These are phyloP conservation scores for Sergeia podlipaevii DNA, from an alignment of 208 protist genomes.

Conservation along the genomic window DNA sequence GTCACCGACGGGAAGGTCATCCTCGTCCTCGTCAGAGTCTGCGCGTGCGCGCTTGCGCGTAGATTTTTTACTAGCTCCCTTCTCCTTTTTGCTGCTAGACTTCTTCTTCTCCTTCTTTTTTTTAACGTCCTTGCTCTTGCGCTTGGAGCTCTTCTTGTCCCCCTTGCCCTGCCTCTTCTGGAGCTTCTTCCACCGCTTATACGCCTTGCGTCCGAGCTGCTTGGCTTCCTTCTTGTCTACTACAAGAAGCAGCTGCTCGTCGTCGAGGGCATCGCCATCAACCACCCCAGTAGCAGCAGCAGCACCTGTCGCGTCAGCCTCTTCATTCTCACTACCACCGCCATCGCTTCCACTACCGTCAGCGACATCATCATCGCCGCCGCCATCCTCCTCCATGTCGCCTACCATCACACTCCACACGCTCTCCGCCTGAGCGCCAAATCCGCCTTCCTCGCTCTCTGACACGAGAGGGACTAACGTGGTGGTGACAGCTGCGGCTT, in stretches of 20 bases:
- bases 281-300: constrained; percentile 19
- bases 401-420: no score
- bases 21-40: constrained; percentile 2
- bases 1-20: background rate
- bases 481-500: no score
- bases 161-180: constrained; percentile 20
- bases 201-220: constrained; percentile 38
- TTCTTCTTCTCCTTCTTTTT: constrained; percentile 15
- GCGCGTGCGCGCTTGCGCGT: background rate
- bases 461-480: no score
- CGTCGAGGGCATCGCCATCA: constrained; percentile 11
- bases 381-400: no score
- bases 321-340: constrained; percentile 21
- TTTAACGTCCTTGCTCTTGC: constrained; percentile 10
- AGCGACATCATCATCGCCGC: background rate
- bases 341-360: background rate
- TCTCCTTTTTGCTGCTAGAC: constrained; percentile 4
- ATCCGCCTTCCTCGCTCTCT: no score
- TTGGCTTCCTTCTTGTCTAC: constrained; percentile 43
- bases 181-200: constrained; percentile 81
- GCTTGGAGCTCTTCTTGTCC: constrained; percentile 14
- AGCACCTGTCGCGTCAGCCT: constrained; percentile 11
- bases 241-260: constrained; percentile 44
- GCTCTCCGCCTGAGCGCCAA: no score
- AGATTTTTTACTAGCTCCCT: constrained; percentile 4